A percentile compares a stretch with the other conserved stretches of the same genome.
Conservation (phyloP, 352 stramenopile species). For the Globisporangium okanoganense region DNA sequence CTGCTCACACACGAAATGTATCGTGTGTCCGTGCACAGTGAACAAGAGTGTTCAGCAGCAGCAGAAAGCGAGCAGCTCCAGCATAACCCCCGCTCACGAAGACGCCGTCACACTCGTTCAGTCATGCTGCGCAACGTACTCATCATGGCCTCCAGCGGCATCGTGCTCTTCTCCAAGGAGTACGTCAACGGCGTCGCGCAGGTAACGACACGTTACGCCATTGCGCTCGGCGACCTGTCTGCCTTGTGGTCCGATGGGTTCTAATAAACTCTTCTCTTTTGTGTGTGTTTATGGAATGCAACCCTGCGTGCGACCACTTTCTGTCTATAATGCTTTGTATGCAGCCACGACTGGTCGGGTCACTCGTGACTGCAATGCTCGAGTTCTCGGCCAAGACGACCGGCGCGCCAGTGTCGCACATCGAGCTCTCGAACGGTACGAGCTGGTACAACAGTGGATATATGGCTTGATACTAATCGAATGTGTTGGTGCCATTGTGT, state of each 20-base stretch:
- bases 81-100: neutral
- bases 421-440: conserved; percentile 81
- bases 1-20: conserved; percentile 2
- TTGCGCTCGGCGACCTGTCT: neutral
- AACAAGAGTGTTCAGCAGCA: conserved; percentile 1
- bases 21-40: neutral
- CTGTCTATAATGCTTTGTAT: neutral
- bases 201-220: conserved; percentile 24
- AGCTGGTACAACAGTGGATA: too few species aligned
- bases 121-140: conserved; percentile 91
- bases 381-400: conserved; percentile 90
- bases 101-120: neutral
- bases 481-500: neutral
- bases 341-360: conserved; percentile 86
- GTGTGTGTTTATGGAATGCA: conserved; percentile 4
- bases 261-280: neutral
- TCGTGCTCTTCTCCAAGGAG: conserved; percentile 92
- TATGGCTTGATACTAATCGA: neutral
- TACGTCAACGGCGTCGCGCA: conserved; percentile 86
- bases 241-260: neutral
- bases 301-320: neutral
- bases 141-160: conserved; percentile 90
- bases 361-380: conserved; percentile 89
- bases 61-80: neutral
- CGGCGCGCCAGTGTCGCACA: conserved; percentile 87